These are phyloP conservation scores for Aspergillus sclerotialis DNA, from an alignment of 2,329 filamentous ascomycete genomes.

Conservation along the genomic window DNA sequence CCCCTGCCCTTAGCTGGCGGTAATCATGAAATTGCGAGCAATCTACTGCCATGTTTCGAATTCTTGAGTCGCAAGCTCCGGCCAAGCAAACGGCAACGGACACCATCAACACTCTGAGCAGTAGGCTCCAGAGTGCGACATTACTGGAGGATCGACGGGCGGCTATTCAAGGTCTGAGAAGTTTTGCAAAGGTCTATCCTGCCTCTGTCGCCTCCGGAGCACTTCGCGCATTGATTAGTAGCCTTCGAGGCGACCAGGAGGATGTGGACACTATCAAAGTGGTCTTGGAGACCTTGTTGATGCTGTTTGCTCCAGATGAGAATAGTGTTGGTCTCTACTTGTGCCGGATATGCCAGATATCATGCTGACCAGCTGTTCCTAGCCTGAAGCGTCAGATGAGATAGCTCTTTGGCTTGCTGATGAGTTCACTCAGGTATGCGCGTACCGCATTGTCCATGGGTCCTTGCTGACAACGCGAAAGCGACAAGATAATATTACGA, in stretches of 20 bases:
- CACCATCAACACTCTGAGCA: slow-evolving; percentile 85
- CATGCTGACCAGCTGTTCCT: slow-evolving; percentile 23
- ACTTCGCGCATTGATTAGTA: slow-evolving; percentile 78
- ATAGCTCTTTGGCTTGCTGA: slow-evolving; percentile 94
- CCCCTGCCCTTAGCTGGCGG: slow-evolving; percentile 21
- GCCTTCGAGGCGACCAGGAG: slow-evolving; percentile 77
- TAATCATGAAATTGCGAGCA: slow-evolving; percentile 36
- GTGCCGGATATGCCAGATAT: not conserved
- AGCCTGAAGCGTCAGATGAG: slow-evolving; percentile 93
- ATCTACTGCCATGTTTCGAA: slow-evolving; percentile 44
- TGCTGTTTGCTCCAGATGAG: slow-evolving; percentile 72
- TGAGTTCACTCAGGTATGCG: slow-evolving; percentile 79
- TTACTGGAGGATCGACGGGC: slow-evolving; percentile 90
- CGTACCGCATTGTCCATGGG: slow-evolving; percentile 7
- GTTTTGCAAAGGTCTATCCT: slow-evolving; percentile 93
- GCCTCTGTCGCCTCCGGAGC: slow-evolving; percentile 92
- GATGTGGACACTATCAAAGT: slow-evolving; percentile 96
- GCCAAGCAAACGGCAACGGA: slow-evolving; percentile 94
- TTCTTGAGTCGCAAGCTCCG: slow-evolving; percentile 66
- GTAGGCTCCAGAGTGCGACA: slow-evolving; percentile 79
- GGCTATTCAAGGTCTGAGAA: slow-evolving; percentile 84
- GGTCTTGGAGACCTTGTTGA: slow-evolving; percentile 87
- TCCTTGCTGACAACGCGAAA: slow-evolving; percentile 46
- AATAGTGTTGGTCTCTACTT: slow-evolving; percentile 44
- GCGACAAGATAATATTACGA: slow-evolving; percentile 91